Evolutionary conservation across 768 basidiomycete genomes (phyloP).

Genomic region (Calocybe gangraenosa): DNA sequence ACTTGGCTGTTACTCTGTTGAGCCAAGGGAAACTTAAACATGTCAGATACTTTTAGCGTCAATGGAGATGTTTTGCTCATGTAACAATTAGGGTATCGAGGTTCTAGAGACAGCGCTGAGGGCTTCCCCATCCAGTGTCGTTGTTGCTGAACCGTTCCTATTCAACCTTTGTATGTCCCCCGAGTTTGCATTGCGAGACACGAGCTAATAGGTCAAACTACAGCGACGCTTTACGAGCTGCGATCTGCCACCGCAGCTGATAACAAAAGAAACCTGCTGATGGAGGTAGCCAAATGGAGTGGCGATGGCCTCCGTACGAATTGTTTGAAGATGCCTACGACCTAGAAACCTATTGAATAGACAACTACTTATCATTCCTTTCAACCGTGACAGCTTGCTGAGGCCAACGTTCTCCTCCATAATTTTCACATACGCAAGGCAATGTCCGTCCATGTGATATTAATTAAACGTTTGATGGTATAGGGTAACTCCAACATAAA

Average conservation of each 20-base stretch:
- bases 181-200: not conserved
- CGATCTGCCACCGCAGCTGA: constrained; percentile 67
- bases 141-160: constrained; percentile 76
- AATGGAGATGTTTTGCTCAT: not conserved
- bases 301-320: constrained; percentile 76
- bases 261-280: constrained; percentile 69
- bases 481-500: not conserved
- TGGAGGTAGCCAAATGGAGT: constrained; percentile 82
- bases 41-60: constrained; percentile 30
- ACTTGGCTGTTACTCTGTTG: constrained; percentile 67
- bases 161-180: constrained; percentile 72
- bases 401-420: no score
- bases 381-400: not conserved
- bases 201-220: not conserved
- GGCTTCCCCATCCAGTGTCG: constrained; percentile 64
- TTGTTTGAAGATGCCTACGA: constrained; percentile 76
- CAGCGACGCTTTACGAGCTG: constrained; percentile 82
- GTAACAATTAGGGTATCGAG: constrained; percentile 53
- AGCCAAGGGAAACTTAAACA: constrained; percentile 71
- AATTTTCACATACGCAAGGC: no score
- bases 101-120: constrained; percentile 60
- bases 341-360: constrained; percentile 21
- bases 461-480: constrained; percentile 7
- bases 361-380: not conserved
- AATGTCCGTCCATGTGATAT: not conserved